Base-by-base conservation (phyloP, 2,329 filamentous ascomycete genomes). In the Exophiala sp. region DNA sequence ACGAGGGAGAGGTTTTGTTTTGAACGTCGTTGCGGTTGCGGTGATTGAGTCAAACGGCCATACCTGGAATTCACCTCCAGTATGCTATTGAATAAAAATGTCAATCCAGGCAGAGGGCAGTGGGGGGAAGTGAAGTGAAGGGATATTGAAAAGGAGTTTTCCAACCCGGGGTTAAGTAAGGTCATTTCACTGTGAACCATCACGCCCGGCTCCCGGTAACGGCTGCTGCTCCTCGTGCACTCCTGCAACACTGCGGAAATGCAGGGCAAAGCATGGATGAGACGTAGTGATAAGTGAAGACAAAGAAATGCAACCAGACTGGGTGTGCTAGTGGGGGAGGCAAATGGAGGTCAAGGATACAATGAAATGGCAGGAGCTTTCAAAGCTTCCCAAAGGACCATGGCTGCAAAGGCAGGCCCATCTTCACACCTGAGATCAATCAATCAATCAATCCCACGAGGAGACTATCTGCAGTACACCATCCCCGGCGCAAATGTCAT, bases 401-500 rank as follows among this genome's bases (percentile, higher is more conserved):
- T 24, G 5, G 16, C 8, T 16, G 11, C 12, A 42, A 42, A 18
- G 14, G 3, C n/a, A 41, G 5, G 39, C 16, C 40, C 12, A 18
- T 8, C 18, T 4, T 14, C 40, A 42, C 21, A 42, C 5, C 35
- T 38, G 35, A 10, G 33, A 35, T 18, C 16, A 29, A 29, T 29
- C 24, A 29, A 29, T 29, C 24, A 29, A 16, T 12, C 35, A 38
- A 49, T 41, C 3, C 35, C 46, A 49, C 46, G 46, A 49, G 36
- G 36, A 49, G 36, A 47, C 11, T 7, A 6, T 49, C 36, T 41
- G 47, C n/a, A 33, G 41, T 45, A 41, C 41, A 44, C 40, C 48
- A 51, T 43, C 48, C 48, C 48, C 43, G 40, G 41, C 41, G 32
- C 40, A 51, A 40, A 42, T 18, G 41, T 43, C 41, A 44, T 51